Evolutionary conservation across 768 basidiomycete genomes (phyloP).

Genomic region (Panellus pusillus): DNA sequence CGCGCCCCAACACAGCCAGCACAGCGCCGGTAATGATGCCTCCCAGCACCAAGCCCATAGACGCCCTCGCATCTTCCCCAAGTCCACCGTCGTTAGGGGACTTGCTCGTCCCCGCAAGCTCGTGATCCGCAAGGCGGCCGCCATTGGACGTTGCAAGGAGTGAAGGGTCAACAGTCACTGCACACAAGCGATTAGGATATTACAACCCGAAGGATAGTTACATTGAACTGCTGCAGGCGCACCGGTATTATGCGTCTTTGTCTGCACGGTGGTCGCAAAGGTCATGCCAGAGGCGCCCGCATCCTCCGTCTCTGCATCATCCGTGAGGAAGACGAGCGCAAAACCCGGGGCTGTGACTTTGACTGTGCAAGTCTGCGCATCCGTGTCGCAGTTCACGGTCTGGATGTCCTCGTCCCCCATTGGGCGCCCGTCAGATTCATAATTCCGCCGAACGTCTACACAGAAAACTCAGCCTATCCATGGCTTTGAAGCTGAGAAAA

Average conservation of each 20-base stretch:
- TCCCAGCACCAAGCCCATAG: no score
- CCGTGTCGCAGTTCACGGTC: constrained; percentile 58
- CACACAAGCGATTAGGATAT: no score
- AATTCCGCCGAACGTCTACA: constrained; percentile 59
- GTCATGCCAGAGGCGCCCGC: constrained; percentile 38
- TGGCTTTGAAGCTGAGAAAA: neutral
- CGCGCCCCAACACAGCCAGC: no score
- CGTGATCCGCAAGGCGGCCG: neutral
- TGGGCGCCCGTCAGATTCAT: constrained; percentile 67
- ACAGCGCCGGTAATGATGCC: no score
- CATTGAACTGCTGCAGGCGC: neutral
- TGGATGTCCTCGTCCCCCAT: constrained; percentile 53
- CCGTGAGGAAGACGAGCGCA: constrained; percentile 70
- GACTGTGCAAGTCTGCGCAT: constrained; percentile 54
- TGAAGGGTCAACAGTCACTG: constrained; percentile 49
- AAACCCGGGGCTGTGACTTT: constrained; percentile 68
- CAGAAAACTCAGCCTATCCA: neutral
- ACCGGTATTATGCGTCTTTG: constrained; percentile 51
- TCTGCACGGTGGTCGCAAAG: constrained; percentile 59
- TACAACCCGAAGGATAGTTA: no score
- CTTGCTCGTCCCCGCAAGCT: constrained; percentile 11
- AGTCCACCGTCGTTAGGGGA: constrained; percentile 7
- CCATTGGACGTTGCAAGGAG: constrained; percentile 59
- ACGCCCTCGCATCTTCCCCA: no score
- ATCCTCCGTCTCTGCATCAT: constrained; percentile 34